phyloP scores from a whole-genome alignment of 73 alveolate species.

The Paramecium primaurelia region DNA sequence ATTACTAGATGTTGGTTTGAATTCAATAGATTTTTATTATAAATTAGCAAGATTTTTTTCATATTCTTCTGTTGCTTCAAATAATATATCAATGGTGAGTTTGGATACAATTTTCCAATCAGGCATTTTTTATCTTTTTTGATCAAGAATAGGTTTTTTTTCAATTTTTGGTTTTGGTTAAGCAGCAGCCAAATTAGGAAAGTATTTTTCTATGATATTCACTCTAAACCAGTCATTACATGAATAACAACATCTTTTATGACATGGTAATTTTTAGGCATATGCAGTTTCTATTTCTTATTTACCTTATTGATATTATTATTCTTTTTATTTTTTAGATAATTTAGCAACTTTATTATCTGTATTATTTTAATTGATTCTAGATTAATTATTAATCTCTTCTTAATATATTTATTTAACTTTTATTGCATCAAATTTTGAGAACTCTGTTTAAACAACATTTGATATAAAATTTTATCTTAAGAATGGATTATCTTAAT shows the following conservation, averaged over 20 bases:
- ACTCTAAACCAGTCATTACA: not conserved
- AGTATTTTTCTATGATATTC: not conserved
- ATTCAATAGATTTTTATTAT: not conserved
- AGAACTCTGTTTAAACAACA: not conserved
- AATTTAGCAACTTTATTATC: not conserved
- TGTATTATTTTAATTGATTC: not conserved
- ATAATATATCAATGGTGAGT: not conserved
- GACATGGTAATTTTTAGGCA: not conserved
- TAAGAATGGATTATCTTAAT: not conserved
- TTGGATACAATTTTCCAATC: not conserved
- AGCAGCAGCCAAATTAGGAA: not conserved
- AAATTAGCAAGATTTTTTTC: not conserved
- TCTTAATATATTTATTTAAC: not conserved
- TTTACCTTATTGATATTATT: not conserved
- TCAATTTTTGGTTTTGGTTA: not conserved
- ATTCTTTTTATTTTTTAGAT: not conserved
- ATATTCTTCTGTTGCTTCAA: not conserved
- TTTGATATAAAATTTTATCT: not conserved
- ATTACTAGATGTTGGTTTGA: not conserved
- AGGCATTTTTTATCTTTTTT: not conserved
- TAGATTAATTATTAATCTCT: not conserved
- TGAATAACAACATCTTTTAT: constrained; percentile 17
- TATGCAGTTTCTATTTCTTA: not conserved
- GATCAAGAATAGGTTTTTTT: not conserved
- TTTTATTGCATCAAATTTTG: not conserved